Base-by-base conservation (phyloP, 805 yeast genomes). In the Wickerhamiella azymoides region DNA sequence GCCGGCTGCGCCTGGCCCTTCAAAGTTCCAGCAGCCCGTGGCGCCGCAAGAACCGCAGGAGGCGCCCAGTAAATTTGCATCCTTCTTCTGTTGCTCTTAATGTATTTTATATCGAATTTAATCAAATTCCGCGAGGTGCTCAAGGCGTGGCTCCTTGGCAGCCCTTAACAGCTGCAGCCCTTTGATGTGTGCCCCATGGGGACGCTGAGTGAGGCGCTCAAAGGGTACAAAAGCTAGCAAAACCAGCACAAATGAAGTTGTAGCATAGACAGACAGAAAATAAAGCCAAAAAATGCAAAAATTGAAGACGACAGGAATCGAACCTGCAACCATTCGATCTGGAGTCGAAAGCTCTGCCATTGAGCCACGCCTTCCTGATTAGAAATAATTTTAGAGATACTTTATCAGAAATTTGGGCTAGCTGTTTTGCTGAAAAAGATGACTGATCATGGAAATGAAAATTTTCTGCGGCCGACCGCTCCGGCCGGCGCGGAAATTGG, bases 271-370 rank as follows among this genome's bases (percentile, higher is more conserved):
- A n/a, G n/a, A n/a, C n/a, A n/a, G n/a, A 25, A 25, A 25, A 25
- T 30, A 30, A n/a, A 11, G 35, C 7, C 14, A n/a, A 7, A 32
- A n/a, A 32, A 14, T 4, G 8, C 16, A 28, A 41, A 41, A 33
- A 33, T 24, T 41, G 45, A 41, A 35, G 45, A 33, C 39, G 39
- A 41, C 45, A 41, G 45, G 45, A 41, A 33, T 41, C 45, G 45
- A 41, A 41, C 45, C 45, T 41, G 39, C 39, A 41, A 41, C 45
- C 45, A 33, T 41, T 41, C 39, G 45, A 41, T 41, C 45, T 41
- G 45, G 45, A 41, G 45, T 41, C 45, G 39, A 41, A 41, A 41
- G 45, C 45, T 41, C 45, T 41, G 39, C 45, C 45, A 41, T 41
- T 41, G 45, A 41, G 45, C 45, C 45, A 41, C 45, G 43, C 43